These are phyloP conservation scores for Globisporangium splendens DNA, from an alignment of 352 stramenopile species.

Conservation along the genomic window DNA sequence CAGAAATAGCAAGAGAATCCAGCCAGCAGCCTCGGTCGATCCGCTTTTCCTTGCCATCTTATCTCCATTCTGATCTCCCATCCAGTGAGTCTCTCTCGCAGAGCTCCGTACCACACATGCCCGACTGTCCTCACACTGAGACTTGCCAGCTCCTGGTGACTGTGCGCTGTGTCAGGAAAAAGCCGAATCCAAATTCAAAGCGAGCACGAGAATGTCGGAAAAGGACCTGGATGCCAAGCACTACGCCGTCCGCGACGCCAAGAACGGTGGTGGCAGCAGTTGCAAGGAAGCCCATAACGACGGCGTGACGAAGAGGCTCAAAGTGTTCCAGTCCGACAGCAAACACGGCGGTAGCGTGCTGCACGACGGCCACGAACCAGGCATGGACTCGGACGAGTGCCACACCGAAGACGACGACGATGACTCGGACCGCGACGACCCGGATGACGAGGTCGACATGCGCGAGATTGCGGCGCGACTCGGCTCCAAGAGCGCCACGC, in stretches of 20 bases:
- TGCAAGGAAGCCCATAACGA: slow-evolving; percentile 12
- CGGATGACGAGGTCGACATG: slow-evolving; percentile 40
- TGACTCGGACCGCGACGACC: slow-evolving; percentile 13
- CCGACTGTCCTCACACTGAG: no score
- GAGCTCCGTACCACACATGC: no score
- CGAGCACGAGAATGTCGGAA: slow-evolving; percentile 19
- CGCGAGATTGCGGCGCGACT: slow-evolving; percentile 34
- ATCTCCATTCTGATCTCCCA: no score
- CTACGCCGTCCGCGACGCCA: slow-evolving; percentile 19
- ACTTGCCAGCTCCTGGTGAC: no score
- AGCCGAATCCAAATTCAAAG: no score
- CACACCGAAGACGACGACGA: slow-evolving; percentile 28
- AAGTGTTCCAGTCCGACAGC: slow-evolving; percentile 17
- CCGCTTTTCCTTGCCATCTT: no score
- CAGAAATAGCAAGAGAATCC: no score
- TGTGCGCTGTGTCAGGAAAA: no score
- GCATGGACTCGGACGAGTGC: slow-evolving; percentile 15
- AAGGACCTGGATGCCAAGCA: slow-evolving; percentile 31
- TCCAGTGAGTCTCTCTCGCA: no score
- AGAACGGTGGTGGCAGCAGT: slow-evolving; percentile 10
- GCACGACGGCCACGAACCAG: slow-evolving; percentile 24
- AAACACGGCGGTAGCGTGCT: neutral
- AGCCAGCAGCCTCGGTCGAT: no score
- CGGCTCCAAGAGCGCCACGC: slow-evolving; percentile 24
- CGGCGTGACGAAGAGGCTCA: slow-evolving; percentile 29